phyloP scores from a whole-genome alignment of 2,329 filamentous ascomycete genomes.

The Aspergillus unguis region DNA sequence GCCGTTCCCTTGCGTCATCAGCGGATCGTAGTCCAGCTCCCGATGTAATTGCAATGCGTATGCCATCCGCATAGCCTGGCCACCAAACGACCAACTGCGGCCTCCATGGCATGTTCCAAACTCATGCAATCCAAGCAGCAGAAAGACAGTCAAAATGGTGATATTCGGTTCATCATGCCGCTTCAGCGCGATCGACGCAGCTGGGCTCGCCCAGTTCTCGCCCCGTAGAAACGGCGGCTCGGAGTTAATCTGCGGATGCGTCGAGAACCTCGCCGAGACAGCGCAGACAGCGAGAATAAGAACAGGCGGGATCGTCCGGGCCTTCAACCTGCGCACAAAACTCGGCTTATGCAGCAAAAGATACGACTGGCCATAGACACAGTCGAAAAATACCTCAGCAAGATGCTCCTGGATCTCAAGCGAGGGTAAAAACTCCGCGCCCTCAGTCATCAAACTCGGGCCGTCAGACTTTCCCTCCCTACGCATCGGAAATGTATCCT shows the following conservation, averaged over 20 bases:
- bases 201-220: slow-evolving; percentile 83
- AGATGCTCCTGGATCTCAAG: slow-evolving; percentile 90
- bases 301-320: slow-evolving; percentile 80
- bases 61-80: slow-evolving; percentile 94
- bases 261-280: slow-evolving; percentile 90
- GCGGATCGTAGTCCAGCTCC: slow-evolving; percentile 79
- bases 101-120: slow-evolving; percentile 97
- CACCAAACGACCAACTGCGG: slow-evolving; percentile 91
- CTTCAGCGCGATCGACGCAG: slow-evolving; percentile 80
- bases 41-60: slow-evolving; percentile 92
- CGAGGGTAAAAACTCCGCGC: slow-evolving; percentile 74
- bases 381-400: slow-evolving; percentile 92
- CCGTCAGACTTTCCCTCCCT: slow-evolving; percentile 67
- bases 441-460: slow-evolving; percentile 73
- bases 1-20: slow-evolving; percentile 55
- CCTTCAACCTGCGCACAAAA: slow-evolving; percentile 79
- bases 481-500: slow-evolving; percentile 51
- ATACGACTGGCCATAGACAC: slow-evolving; percentile 92
- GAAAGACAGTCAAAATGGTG: slow-evolving; percentile 85
- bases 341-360: slow-evolving; percentile 94
- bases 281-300: slow-evolving; percentile 92
- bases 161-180: slow-evolving; percentile 95
- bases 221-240: slow-evolving; percentile 81
- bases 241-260: slow-evolving; percentile 73
- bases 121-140: slow-evolving; percentile 87